These are phyloP conservation scores for Penicillium sp. DNA, from an alignment of 2,329 filamentous ascomycete species.

Conservation along the genomic window DNA sequence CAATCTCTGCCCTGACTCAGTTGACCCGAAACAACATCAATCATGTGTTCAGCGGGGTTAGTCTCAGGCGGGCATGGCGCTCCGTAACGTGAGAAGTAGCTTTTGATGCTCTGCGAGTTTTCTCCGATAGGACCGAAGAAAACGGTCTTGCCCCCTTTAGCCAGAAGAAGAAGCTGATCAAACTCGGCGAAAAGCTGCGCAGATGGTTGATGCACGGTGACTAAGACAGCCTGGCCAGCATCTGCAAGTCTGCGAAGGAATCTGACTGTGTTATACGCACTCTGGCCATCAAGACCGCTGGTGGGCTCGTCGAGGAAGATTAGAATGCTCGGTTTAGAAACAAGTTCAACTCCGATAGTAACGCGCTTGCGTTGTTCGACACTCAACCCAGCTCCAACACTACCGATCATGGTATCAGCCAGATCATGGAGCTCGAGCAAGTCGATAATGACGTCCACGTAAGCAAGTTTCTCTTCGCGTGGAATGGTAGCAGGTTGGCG, in stretches of 20 bases:
- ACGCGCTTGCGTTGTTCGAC: slow-evolving; percentile 68
- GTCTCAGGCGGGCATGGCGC: slow-evolving; percentile 60
- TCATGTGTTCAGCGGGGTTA: slow-evolving; percentile 61
- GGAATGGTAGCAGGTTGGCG: slow-evolving; percentile 55
- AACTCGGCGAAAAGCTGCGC: slow-evolving; percentile 66
- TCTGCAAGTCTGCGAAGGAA: slow-evolving; percentile 64
- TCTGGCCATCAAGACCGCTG: slow-evolving; percentile 65
- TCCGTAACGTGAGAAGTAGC: slow-evolving; percentile 65
- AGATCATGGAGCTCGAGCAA: slow-evolving; percentile 62
- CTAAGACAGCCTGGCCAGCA: slow-evolving; percentile 66
- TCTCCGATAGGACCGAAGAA: slow-evolving; percentile 68
- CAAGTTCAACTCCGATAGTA: slow-evolving; percentile 70
- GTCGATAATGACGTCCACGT: slow-evolving; percentile 63
- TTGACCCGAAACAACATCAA: slow-evolving; percentile 48
- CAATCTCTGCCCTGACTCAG: slow-evolving; percentile 59
- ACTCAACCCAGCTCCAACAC: slow-evolving; percentile 45
- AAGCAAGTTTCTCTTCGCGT: slow-evolving; percentile 59
- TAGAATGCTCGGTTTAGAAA: slow-evolving; percentile 63
- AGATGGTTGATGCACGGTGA: slow-evolving; percentile 69
- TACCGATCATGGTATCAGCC: slow-evolving; percentile 60
- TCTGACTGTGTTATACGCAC: slow-evolving; percentile 63
- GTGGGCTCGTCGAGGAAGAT: slow-evolving; percentile 71
- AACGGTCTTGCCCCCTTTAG: slow-evolving; percentile 65
- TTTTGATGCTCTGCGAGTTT: slow-evolving; percentile 59
- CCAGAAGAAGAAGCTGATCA: slow-evolving; percentile 65